A percentile compares a stretch with the other conserved stretches of the same genome.
Evolutionary conservation across 179 eudicot genomes (phyloP).

Genomic region (Silene noctiflora): DNA sequence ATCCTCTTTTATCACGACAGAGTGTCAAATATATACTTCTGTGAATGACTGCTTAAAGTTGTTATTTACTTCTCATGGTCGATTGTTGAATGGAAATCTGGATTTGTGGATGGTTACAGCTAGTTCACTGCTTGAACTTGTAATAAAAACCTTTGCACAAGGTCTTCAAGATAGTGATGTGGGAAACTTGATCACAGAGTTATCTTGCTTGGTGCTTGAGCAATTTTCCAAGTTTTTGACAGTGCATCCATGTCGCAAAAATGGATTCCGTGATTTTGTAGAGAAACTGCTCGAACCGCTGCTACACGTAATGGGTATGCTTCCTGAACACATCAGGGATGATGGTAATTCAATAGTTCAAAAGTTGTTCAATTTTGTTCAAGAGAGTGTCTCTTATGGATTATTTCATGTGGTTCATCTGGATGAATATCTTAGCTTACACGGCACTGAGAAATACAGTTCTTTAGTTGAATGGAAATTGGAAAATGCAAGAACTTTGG

Average conservation of each 20-base stretch:
- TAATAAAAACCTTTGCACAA: constrained; percentile 32
- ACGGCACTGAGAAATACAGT: constrained; percentile 51
- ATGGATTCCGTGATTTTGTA: constrained; percentile 70
- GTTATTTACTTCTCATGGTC: constrained; percentile 60
- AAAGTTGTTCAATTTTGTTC: constrained; percentile 40
- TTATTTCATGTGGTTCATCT: constrained; percentile 81
- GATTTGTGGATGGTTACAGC: constrained; percentile 65
- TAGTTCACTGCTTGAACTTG: constrained; percentile 52
- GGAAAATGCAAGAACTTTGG: constrained; percentile 38
- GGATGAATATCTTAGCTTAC: constrained; percentile 77
- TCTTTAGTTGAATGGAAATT: constrained; percentile 38
- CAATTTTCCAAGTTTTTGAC: constrained; percentile 75
- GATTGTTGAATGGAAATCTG: constrained; percentile 58
- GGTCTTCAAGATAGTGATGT: constrained; percentile 36
- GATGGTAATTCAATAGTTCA: constrained; percentile 24
- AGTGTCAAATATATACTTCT: constrained; percentile 36
- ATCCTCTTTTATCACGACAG: constrained; percentile 22
- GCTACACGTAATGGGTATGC: constrained; percentile 47
- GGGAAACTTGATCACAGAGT: constrained; percentile 37
- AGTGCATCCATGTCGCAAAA: constrained; percentile 69
- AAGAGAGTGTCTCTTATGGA: constrained; percentile 70
- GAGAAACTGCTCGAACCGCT: constrained; percentile 76
- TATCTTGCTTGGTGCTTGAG: constrained; percentile 63
- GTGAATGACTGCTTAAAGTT: constrained; percentile 51
- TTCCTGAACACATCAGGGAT: constrained; percentile 34